Base-by-base conservation (phyloP, 306 rosid species). In the Rosa lucieae region DNA sequence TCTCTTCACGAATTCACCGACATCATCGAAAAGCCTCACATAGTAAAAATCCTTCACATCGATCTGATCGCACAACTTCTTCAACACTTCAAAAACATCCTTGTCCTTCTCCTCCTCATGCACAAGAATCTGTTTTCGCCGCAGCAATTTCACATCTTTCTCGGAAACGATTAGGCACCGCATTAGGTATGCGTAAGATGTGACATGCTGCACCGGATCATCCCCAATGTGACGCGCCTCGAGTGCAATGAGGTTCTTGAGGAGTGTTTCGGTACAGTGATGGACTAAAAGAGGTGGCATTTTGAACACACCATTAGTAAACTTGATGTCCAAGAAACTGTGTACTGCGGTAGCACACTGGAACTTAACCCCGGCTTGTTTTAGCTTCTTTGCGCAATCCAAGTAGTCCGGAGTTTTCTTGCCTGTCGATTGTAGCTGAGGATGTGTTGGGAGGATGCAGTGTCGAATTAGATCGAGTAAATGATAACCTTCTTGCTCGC, bases 391-490 rank as follows among this genome's bases (percentile, higher is more conserved):
- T 42, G 84, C 91, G 29, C 58, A 78, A 17, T 77, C 83, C 46
- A 85, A 23, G 21, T 14, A 55, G 8, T 48, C 20, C 0, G 73
- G 37, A 39, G 70, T 0, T 8, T 1, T 26, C 2, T 3, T 7
- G 8, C 75, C 58, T 23, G 56, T 77, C 3, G 79, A 26, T 47
- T 4, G 78, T 1, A 53, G 53, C 48, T 21, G 74, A 10, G 81
- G 73, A 76, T 66, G 48, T 43, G 88, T 61, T 8, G 92, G 89
- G 39, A 85, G 80, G 77, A 87, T 85, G 71, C 84, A 90, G 26
- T 82, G 87, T 48, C 82, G 84, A 40, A 90, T 52, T 7, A 87
- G 75, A 62, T 87, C 95, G 2, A 90, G 92, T 18, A 90, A 76
- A 79, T 90, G 91, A 39, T 84, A 62, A 63, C 88, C 91, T 77